Evolutionary conservation across 2,329 filamentous ascomycete genomes (phyloP).

Genomic region (Aspergillus alliaceus): DNA sequence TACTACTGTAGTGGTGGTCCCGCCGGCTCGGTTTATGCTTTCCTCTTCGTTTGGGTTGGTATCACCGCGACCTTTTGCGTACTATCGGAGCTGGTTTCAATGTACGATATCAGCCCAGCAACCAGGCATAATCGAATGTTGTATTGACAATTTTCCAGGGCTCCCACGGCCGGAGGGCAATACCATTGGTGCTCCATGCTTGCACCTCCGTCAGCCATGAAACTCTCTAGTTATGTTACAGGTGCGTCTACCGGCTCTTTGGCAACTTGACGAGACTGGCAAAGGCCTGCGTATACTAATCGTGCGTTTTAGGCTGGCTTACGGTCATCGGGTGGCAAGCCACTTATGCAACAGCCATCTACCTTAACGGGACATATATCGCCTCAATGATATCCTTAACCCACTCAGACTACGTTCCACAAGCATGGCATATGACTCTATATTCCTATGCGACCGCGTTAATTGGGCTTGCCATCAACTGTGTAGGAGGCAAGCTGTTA

Average conservation of each 20-base stretch:
- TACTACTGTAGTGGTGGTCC: conserved; percentile 31
- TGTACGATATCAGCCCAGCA: conserved; percentile 20
- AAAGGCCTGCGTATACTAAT: too few species aligned
- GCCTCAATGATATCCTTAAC: conserved; percentile 41
- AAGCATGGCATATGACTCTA: conserved; percentile 52
- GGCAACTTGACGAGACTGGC: too few species aligned
- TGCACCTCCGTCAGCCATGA: conserved; percentile 34
- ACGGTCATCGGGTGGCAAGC: conserved; percentile 46
- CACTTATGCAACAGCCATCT: conserved; percentile 39
- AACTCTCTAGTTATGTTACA: conserved; percentile 41
- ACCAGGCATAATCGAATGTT: not conserved
- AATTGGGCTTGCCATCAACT: conserved; percentile 45
- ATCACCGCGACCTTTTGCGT: conserved; percentile 26
- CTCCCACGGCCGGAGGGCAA: conserved; percentile 37
- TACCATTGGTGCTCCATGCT: conserved; percentile 45
- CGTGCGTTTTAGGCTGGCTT: conserved; percentile 35
- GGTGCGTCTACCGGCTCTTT: too few species aligned
- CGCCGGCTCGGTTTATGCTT: conserved; percentile 33
- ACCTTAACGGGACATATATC: conserved; percentile 33
- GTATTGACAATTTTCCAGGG: too few species aligned
- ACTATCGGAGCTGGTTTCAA: conserved; percentile 34
- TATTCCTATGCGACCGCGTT: conserved; percentile 46
- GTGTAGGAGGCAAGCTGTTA: conserved; percentile 42
- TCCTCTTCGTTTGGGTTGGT: conserved; percentile 33
- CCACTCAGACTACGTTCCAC: conserved; percentile 34